Evolutionary conservation across 495 filamentous ascomycete species (phyloP).

Genomic region (Astrocystis sublimbata): DNA sequence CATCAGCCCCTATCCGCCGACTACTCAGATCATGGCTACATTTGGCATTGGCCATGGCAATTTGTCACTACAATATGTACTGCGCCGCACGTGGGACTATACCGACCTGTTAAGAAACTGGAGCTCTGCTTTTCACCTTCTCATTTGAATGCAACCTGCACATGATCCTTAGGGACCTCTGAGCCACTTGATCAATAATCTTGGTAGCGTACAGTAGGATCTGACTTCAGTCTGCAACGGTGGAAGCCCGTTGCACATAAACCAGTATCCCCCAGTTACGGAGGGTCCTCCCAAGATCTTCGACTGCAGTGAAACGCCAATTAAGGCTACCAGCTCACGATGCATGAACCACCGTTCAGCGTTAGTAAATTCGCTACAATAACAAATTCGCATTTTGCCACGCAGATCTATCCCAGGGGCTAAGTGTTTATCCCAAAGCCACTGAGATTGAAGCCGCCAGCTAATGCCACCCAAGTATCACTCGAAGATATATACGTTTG

Average conservation of each 20-base stretch:
- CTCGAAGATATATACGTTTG: too few species aligned
- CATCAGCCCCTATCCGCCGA: neutral
- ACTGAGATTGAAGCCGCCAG: too few species aligned
- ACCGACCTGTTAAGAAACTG: neutral
- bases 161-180: neutral
- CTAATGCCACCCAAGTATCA: too few species aligned
- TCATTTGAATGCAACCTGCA: neutral
- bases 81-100: neutral
- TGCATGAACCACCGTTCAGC: neutral
- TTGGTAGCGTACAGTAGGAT: neutral
- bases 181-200: neutral
- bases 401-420: too few species aligned
- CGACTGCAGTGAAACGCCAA: neutral
- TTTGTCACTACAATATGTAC: slow-evolving; percentile 3
- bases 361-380: too few species aligned
- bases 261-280: neutral
- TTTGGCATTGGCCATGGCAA: slow-evolving; percentile 2
- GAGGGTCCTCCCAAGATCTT: neutral
- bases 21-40: neutral
- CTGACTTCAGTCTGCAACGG: neutral
- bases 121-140: neutral
- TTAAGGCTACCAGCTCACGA: neutral
- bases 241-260: neutral
- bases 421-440: too few species aligned
- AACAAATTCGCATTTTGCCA: too few species aligned